Evolutionary conservation across 2,329 filamentous ascomycete species (phyloP), one percentile per base, ranked within the genome.

Genomic region (Stachybotrys chartarum): DNA sequence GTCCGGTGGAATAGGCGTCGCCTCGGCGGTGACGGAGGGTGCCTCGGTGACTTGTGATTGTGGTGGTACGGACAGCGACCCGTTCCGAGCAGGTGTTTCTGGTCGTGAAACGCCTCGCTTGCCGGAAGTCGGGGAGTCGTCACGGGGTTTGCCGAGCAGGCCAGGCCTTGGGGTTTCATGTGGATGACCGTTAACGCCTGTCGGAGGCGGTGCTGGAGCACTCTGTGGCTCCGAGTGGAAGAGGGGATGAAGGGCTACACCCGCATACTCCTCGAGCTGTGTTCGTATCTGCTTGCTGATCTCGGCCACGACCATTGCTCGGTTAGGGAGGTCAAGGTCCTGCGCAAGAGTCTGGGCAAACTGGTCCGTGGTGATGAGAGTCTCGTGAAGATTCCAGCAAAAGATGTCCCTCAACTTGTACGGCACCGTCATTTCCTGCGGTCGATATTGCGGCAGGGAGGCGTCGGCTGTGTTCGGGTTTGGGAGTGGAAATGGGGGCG

Each of bases 321-420:
- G 82, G 58, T 90, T 87, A 5, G 93, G 93, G 47, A 99, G 82
- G 68, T 99, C 94, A 47, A 99, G 80, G 68, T 99, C 94, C 60
- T 96, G 90, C 1, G 96, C 92, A 61, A 97, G 84, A 1, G 82
- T 85, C 63, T 88, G 83, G n/a, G 94, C 94, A 68, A 97, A 99
- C 66, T 96, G 89, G 67, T 99, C 94, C 1, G 94, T 96, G 0
- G 94, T 99, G 53, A 92, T 89, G 56, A 97, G 78, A 0, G 90
- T 89, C 75, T 99, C 94, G 72, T 97, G 93, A 14, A 99, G 79
- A 65, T 99, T 99, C 94, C 94, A 99, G 53, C 97, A 75, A 65
- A 99, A 97, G n/a, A 90, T 88, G 64, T 99, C 94, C 65, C 95
- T 91, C 56, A 99, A 78, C 59, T 94, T 85, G 72, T 91, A 97